These are phyloP conservation scores for Pichia sp. DNA, from an alignment of 1,139 yeast species.

Conservation along the genomic window DNA sequence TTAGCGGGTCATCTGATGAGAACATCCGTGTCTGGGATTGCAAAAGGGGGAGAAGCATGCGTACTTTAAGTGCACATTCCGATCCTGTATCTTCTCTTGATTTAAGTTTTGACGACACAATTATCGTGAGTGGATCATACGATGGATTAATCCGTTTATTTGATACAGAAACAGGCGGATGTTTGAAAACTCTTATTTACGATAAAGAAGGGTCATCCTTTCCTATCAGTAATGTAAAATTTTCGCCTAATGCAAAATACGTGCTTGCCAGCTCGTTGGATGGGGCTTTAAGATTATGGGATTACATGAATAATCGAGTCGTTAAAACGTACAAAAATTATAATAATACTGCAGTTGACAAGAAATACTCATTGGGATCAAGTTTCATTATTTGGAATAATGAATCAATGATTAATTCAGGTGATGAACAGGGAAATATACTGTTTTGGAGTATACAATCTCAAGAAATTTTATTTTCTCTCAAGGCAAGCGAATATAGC, in stretches of 20 bases:
- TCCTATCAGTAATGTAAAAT: constrained; percentile 68
- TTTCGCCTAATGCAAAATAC: constrained; percentile 79
- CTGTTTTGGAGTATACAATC: constrained; percentile 73
- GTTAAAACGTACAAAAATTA: constrained; percentile 62
- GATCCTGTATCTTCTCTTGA: constrained; percentile 81
- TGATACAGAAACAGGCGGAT: constrained; percentile 85
- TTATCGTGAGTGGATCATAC: constrained; percentile 80
- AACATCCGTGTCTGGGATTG: constrained; percentile 90
- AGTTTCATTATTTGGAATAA: constrained; percentile 34
- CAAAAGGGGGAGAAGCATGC: constrained; percentile 59
- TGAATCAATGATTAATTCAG: constrained; percentile 51
- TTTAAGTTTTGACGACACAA: constrained; percentile 71
- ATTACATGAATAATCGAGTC: constrained; percentile 69
- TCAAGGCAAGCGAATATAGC: constrained; percentile 17
- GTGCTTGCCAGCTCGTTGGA: constrained; percentile 76
- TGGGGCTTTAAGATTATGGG: constrained; percentile 75
- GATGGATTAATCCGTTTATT: constrained; percentile 76
- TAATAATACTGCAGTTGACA: constrained; percentile 34
- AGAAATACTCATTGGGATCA: constrained; percentile 43
- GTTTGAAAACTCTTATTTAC: constrained; percentile 80
- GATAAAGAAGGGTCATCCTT: constrained; percentile 59
- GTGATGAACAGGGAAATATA: constrained; percentile 57
- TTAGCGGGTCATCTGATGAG: constrained; percentile 87
- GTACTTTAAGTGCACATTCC: constrained; percentile 87
- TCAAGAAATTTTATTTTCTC: constrained; percentile 34